Base-by-base conservation (phyloP, 306 rosid species). In the Prunus padus region DNA sequence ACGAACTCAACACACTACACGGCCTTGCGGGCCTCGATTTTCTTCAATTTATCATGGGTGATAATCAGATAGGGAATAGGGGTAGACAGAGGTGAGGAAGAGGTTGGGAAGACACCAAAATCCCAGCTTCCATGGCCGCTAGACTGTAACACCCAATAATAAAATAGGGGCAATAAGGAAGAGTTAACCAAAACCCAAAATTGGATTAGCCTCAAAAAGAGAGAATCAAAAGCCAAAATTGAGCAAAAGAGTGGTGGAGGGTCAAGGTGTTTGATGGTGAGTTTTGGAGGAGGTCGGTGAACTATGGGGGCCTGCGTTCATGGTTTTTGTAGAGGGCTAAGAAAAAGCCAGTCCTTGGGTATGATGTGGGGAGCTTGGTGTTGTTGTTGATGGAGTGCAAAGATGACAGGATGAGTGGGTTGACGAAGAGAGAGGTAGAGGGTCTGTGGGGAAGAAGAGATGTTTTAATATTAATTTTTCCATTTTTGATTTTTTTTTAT, bases 1-100 rank as follows among this genome's bases (percentile, higher is more conserved):
- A 90, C 95, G 78, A 96, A 90, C 49, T 89, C 89, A 15, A 90
- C 92, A 71, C 82, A 87, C 30, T 93, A 96, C 2, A 90, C 96
- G 12, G 98, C 98, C 71, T 89, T 93, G 83, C 90, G 90, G 28
- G 97, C 97, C 2, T 96, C 97, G 30, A 92, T 90, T 79, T 87
- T 90, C 90, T 92, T 92, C 76, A 92, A 69, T 69, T 93, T 97
- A 45, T 93, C 96, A 33, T 91, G 98, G 71, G 92, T 80, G 10
- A 93, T 81, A 73, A 87, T 81, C 5, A 82, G 87, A 15, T 86
- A 74, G 0, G 82, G 68, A 0, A 73, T 20, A 2, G 83, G 56
- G 5, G 78, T 40, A n/a, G 86, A 31, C 0, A 57, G 59, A 1
- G 83, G 68, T 1, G 75, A 46, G 47, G 85, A 74, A 1, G 97